Conservation (phyloP, 202 grass and related monocot genomes). For the Sporobolus alterniflorus region DNA sequence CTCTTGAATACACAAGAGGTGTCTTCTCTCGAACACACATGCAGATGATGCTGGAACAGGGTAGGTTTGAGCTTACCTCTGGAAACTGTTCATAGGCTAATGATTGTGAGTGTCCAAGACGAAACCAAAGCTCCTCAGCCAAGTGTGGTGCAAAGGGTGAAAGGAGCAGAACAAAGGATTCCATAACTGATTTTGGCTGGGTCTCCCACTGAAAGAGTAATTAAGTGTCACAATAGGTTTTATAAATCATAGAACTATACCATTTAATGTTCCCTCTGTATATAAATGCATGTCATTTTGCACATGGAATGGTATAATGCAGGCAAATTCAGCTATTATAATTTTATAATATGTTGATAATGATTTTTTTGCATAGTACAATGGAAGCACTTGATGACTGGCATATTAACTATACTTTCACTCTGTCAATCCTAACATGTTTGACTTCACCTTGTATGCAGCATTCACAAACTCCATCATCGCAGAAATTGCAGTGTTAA, state of each 20-base stretch:
- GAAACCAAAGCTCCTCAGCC: conserved; percentile 95
- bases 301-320: background rate
- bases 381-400: background rate
- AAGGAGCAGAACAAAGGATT: conserved; percentile 81
- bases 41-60: background rate
- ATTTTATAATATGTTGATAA: background rate
- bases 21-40: background rate
- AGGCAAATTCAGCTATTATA: background rate
- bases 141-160: conserved; percentile 94
- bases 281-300: background rate
- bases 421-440: background rate
- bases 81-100: conserved; percentile 87
- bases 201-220: conserved; percentile 74
- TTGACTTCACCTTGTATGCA: conserved; percentile 80
- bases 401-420: background rate
- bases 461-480: conserved; percentile 99
- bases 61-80: conserved; percentile 54
- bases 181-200: conserved; percentile 66
- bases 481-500: conserved; percentile 92
- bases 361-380: background rate
- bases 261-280: background rate
- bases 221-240: conserved; percentile 20
- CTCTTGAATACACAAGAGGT: background rate
- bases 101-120: conserved; percentile 71
- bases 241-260: background rate